Evolutionary conservation across 495 filamentous ascomycete species (phyloP), one percentile per base, ranked within the genome.

Genomic region (Penicillium arizonense): DNA sequence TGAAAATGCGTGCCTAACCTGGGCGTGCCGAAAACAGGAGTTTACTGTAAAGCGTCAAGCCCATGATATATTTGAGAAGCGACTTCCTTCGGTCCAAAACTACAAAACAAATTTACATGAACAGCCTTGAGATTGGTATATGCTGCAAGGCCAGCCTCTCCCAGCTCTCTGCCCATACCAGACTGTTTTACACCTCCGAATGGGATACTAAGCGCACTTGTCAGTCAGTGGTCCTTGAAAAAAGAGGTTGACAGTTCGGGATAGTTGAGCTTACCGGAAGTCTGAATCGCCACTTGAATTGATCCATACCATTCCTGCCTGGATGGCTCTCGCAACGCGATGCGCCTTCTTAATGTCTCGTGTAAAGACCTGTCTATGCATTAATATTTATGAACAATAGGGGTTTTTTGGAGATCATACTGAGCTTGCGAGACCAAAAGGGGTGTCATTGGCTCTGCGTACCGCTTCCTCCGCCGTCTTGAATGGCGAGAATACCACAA

Each of bases 121-220:
- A 90, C 78, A 14, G 81, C 72, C 75, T 91, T 91, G 50, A 77
- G 74, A 52, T 88, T 83, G 37, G 81, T 82, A 66, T 93, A 93
- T 12, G 81, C 80, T 40, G 75, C 81, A 50, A 93, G 67, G 0
- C 86, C 88, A 3, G 84, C 87, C 75, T 90, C 87, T 26, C 89
- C 88, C 35, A 90, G 64, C 73, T 91, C 89, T 26, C 89, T 69
- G 3, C 91, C 90, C 62, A 95, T 90, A 24, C 90, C 90, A 59
- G 83, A 88, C 76, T 91, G 86, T 77, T 95, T 95, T 49, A 94
- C 86, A 4, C 90, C 90, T 30, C 90, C 90, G 70, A 93, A 92
- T n/a, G 87, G 88, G 28, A 91, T 77, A 32, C 86, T 59, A 50
- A 76, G 81, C 59, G 85, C 79, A 5, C 73, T 79, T n/a, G n/a